Conservation (phyloP, 139 green algal genomes). For the Chloropicon primus region DNA sequence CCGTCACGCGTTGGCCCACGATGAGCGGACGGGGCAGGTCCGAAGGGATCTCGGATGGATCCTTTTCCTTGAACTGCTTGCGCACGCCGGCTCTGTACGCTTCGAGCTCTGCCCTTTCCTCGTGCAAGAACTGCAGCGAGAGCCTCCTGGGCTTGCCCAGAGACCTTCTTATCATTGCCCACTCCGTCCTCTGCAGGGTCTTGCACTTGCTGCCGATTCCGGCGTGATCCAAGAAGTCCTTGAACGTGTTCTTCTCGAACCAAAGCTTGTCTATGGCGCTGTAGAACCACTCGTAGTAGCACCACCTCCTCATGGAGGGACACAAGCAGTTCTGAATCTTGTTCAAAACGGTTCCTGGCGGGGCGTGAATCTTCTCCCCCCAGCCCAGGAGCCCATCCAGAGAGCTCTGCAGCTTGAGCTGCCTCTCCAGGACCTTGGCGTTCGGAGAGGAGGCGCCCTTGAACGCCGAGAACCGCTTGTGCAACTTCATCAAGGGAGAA, state of each 20-base stretch:
- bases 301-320: conserved; percentile 33
- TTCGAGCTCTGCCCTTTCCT: conserved; percentile 44
- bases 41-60: not conserved
- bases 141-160: conserved; percentile 53
- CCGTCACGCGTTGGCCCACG: conserved; percentile 69
- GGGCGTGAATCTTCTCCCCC: not conserved
- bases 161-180: conserved; percentile 23
- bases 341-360: not conserved
- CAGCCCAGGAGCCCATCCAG: not conserved
- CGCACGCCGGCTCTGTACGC: conserved; percentile 32
- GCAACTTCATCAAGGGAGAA: not conserved
- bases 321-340: not conserved
- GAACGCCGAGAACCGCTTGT: not conserved
- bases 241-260: conserved; percentile 47
- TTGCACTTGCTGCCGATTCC: conserved; percentile 14
- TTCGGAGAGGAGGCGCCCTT: not conserved
- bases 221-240: conserved; percentile 18
- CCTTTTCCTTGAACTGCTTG: conserved; percentile 7
- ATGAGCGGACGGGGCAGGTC: conserved; percentile 44
- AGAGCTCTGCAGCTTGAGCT: not conserved
- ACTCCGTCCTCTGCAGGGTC: conserved; percentile 21
- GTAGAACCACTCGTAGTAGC: conserved; percentile 52
- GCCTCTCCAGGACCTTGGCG: not conserved
- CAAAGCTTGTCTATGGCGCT: conserved; percentile 56
- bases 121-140: conserved; percentile 45